Base-by-base conservation (phyloP, 2,329 filamentous ascomycete species). In the Arthrocladium fulminans region DNA sequence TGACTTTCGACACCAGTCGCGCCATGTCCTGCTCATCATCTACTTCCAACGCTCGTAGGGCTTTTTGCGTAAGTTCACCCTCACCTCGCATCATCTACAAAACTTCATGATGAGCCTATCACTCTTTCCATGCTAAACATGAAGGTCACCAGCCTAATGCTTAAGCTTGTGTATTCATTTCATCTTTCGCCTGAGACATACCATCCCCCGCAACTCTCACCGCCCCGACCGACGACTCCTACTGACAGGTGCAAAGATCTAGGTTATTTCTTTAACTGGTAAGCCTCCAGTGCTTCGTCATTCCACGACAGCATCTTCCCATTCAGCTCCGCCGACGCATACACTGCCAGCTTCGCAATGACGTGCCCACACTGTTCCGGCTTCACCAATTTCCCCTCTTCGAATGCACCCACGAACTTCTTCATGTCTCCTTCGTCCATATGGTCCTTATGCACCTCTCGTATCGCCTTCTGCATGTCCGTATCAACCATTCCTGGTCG, bases 331-430 rank as follows among this genome's bases (percentile, higher is more conserved):
- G 69, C 77, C 2, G 77, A 73, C 4, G 80, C 85, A 40, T 76
- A 71, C 13, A 86, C 64, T 0, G 81, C 83, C 53, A 97, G 71
- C 59, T 79, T 84, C 2, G 88, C 89, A 66, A 97, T 90, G 10
- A 96, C 87, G 65, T 82, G 72, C 0, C 88, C 90, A 0, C 90
- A 86, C 66, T 88, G 83, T 59, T 95, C 87, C 0, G 89, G 87
- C 66, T 76, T 81, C 54, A 96, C 71, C 43, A 97, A 67, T 43
- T 76, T 77, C 12, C 88, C 88, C 4, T 77, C 74, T 55, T 80
- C 75, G 62, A 88, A 83, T 13, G 85, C 74, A 1, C 77, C 72
- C 10, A 79, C 72, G 59, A 97, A 97, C 58, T 77, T 81, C 15
- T 70, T 65, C 20, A 72, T 71, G 56, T 82, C 76, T 45, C 73